These are phyloP conservation scores for Colletotrichum sp. DNA, from an alignment of 2,329 filamentous ascomycete genomes.

Conservation along the genomic window DNA sequence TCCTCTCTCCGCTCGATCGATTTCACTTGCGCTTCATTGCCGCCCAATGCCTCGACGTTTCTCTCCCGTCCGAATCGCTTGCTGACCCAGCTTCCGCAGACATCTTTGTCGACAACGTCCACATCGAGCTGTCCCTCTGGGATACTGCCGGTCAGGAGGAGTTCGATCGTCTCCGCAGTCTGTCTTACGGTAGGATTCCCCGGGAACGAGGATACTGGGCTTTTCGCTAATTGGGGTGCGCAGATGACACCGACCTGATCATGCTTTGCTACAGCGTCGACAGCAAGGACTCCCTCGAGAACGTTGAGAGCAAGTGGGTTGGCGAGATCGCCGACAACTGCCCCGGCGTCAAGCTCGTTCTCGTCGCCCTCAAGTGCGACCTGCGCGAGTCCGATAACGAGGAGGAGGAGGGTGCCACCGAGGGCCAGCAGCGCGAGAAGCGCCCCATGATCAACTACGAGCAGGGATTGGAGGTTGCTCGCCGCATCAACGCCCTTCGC, in stretches of 20 bases:
- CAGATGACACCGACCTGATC: slow-evolving; percentile 90
- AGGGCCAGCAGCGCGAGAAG: slow-evolving; percentile 56
- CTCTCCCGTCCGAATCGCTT: not conserved
- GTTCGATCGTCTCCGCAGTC: slow-evolving; percentile 93
- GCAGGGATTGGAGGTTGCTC: slow-evolving; percentile 87
- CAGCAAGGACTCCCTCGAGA: slow-evolving; percentile 94
- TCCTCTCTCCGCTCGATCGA: not conserved
- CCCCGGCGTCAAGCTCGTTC: slow-evolving; percentile 90
- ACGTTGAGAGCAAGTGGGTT: slow-evolving; percentile 98
- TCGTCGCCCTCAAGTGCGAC: slow-evolving; percentile 97
- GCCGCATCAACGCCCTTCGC: slow-evolving; percentile 88
- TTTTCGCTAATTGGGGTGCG: not conserved
- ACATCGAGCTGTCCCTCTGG: slow-evolving; percentile 97
- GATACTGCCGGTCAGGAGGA: slow-evolving; percentile 99
- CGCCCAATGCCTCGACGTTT: not conserved
- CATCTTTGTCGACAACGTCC: slow-evolving; percentile 96
- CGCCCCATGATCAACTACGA: slow-evolving; percentile 83
- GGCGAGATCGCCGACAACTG: slow-evolving; percentile 98
- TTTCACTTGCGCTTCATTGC: not conserved
- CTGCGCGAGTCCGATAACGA: slow-evolving; percentile 79
- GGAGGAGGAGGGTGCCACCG: slow-evolving; percentile 64
- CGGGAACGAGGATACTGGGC: not conserved
- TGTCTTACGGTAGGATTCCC: slow-evolving; percentile 78
- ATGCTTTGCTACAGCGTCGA: slow-evolving; percentile 99
- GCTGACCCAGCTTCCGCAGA: slow-evolving; percentile 62